Evolutionary conservation across 1,139 yeast species (phyloP), one percentile per base, ranked within the genome.

Genomic region (Debaryomyces subglobosus): DNA sequence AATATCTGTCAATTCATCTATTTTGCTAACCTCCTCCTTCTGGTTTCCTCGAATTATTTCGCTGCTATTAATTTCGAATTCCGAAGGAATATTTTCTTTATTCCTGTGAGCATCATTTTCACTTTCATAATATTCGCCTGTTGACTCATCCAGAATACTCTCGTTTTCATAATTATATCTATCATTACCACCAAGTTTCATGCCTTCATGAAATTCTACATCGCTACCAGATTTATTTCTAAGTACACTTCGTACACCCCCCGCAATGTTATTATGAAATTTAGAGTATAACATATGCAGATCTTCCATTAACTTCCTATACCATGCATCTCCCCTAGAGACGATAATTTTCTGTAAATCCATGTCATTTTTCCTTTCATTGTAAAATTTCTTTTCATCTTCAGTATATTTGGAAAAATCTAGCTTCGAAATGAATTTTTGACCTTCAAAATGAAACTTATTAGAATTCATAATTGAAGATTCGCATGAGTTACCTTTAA

Each of bases 321-420:
- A 68, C 16, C 52, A 53, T 2, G 49, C 49, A 42, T 65, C 69
- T 6, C 58, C 52, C 48, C 74, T 52, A 9, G 70, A 72, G 8
- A 59, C 57, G 8, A 67, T 62, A 6, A 68, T 44, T 10, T 59
- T 56, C 47, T 66, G 65, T 10, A 69, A 47, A 29, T 57, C 55
- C 43, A 63, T 47, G 29, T 62, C 68, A 37, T 53, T 57, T 12
- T 20, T 7, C 9, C 35, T 30, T 21, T 8, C 36, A 4, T 27
- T 6, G 5, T 23, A 16, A 13, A 27, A 29, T 15, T 18, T 12
- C 5, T n/a, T 29, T n/a, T 40, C 35, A 32, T 40, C 25, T 40
- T 29, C 13, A 3, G 27, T 7, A 21, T 20, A 29, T 21, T 40
- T 15, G 29, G 23, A 13, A 10, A 30, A 12, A 15, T 44, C 47